phyloP scores from a whole-genome alignment of 2,329 filamentous ascomycete species.

The Aspergillus pseudonomiae region DNA sequence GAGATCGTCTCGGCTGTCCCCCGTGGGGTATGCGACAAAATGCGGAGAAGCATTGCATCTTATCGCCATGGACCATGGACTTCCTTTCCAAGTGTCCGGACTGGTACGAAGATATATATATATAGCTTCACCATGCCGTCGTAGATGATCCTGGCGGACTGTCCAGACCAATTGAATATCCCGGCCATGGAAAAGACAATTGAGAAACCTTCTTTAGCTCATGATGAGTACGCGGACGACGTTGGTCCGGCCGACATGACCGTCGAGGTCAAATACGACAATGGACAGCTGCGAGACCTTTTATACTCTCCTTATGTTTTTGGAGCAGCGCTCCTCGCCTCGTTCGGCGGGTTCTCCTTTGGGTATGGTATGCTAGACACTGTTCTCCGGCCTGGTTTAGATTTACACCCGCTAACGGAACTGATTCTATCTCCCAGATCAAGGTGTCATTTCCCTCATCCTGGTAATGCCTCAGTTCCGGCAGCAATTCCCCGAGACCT shows the following conservation, averaged over 20 bases:
- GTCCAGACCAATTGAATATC: background rate
- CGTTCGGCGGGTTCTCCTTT: slow-evolving; percentile 46
- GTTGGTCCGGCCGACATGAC: background rate
- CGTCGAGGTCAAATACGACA: slow-evolving; percentile 10
- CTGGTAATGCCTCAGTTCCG: slow-evolving; percentile 53
- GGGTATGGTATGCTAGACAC: slow-evolving; percentile 37
- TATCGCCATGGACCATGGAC: background rate
- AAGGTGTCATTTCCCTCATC: slow-evolving; percentile 43
- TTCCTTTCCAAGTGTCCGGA: background rate
- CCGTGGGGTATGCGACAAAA: background rate
- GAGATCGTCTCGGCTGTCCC: background rate
- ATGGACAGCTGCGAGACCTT: slow-evolving; percentile 7
- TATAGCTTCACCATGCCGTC: background rate
- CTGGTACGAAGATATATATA: background rate
- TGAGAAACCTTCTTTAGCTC: background rate
- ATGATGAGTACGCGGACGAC: slow-evolving; percentile 7
- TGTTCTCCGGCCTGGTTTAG: background rate
- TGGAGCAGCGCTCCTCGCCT: slow-evolving; percentile 47
- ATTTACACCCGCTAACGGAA: background rate
- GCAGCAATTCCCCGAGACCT: slow-evolving; percentile 43
- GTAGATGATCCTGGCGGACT: background rate
- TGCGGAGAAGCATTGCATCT: background rate
- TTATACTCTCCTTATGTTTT: slow-evolving; percentile 43
- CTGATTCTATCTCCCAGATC: slow-evolving; percentile 11
- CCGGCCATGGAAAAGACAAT: background rate